Base-by-base conservation (phyloP, 306 rosid species). In the Cucumis hystrix region DNA sequence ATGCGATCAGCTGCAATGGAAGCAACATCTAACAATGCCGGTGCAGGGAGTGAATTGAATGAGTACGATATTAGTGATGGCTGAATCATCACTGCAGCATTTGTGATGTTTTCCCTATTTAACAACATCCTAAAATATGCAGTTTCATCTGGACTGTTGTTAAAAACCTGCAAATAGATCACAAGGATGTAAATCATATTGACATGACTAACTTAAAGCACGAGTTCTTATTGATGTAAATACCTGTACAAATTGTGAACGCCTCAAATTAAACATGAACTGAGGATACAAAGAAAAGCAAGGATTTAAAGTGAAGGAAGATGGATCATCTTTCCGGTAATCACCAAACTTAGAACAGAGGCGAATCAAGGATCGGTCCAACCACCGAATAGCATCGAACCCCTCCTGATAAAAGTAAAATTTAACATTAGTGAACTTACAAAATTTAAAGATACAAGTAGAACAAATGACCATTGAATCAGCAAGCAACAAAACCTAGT, bases 101-200 rank as follows among this genome's bases (percentile, higher is more conserved):
- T 95, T 68, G 93, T 84, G 63, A 95, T 84, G 86, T 92, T 95
- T 85, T 95, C 99, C 77, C 97, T 85, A 83, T 95, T 92, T 70
- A 95, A 87, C 89, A 95, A 65, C 96, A 92, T 87, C 78, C 97
- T 90, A 81, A 95, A 95, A 82, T 91, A 92, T 74, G 99, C 99
- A 84, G 99, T 95, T 87, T 95, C 99, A 55, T 95, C 99, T 60
- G 99, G 99, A 88, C 99, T 95, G 88, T 95, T 95, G 87, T 95
- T 95, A 80, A 95, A 95, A 81, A 95, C 99, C 99, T 95, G 88
- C 78, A 84, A 80, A 85, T 15, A 56, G 61, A 81, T 55, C 77
- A 33, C 51, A 79, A 68, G 37, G 15, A 54, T 58, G 49, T 67
- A 68, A 69, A 72, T 51, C 76, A 17, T 73, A 37, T 51, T 30